A percentile compares a stretch with the other conserved stretches of the same genome.
Conservation (phyloP, 1,284 basidiomycete species). For the Clitocybe nebularis region DNA sequence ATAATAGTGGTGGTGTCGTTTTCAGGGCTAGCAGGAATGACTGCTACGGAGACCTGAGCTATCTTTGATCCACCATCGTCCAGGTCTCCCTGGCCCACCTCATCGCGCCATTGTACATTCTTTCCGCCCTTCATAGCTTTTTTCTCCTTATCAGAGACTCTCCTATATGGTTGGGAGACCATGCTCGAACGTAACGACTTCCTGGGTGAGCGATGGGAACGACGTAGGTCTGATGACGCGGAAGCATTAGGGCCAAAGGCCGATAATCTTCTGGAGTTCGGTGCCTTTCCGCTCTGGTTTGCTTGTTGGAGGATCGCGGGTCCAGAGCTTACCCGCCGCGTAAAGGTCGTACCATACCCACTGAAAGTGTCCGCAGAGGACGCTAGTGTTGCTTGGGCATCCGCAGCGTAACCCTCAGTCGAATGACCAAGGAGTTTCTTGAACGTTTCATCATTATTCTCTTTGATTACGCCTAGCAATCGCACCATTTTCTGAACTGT, state of each 20-base stretch:
- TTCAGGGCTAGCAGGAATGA: constrained; percentile 42
- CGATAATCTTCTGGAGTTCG: constrained; percentile 44
- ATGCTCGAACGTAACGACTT: constrained; percentile 68
- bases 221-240: constrained; percentile 34
- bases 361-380: constrained; percentile 44
- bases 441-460: constrained; percentile 67
- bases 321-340: constrained; percentile 42
- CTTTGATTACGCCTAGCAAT: constrained; percentile 43
- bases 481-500: constrained; percentile 42
- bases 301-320: constrained; percentile 40
- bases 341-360: constrained; percentile 39
- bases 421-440: constrained; percentile 61
- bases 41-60: constrained; percentile 30
- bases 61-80: constrained; percentile 58
- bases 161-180: constrained; percentile 55
- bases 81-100: constrained; percentile 79
- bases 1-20: constrained; percentile 18
- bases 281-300: constrained; percentile 22
- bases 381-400: constrained; percentile 22
- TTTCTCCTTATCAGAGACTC: constrained; percentile 58
- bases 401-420: constrained; percentile 48
- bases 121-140: constrained; percentile 60
- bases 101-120: constrained; percentile 86
- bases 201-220: constrained; percentile 54
- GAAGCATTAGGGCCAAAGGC: constrained; percentile 41